A percentile compares a stretch with the other conserved stretches of the same genome.
Evolutionary conservation across 306 rosid genomes (phyloP).

Genomic region (Pueraria montana): DNA sequence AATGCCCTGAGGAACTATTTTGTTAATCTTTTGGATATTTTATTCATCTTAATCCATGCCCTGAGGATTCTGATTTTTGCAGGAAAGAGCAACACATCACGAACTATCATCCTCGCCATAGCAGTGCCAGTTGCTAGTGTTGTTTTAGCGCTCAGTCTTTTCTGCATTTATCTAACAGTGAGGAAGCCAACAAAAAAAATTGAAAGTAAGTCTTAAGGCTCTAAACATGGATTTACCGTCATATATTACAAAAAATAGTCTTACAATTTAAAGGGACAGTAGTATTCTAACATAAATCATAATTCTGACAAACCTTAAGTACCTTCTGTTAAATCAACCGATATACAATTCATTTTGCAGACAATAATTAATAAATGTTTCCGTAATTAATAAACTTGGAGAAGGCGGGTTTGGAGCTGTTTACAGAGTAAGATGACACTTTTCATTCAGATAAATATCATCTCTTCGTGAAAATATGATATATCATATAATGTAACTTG

Average conservation of each 20-base stretch:
- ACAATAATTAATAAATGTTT: too few species aligned
- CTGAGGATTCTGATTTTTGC: conserved; percentile 39
- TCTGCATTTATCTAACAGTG: conserved; percentile 37
- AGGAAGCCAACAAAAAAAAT: conserved; percentile 20
- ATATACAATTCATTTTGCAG: too few species aligned
- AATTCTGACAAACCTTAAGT: too few species aligned
- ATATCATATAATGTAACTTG: neutral
- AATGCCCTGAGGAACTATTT: neutral
- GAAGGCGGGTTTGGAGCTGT: too few species aligned
- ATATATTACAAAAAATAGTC: too few species aligned
- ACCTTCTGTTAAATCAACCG: too few species aligned
- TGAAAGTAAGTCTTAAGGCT: neutral
- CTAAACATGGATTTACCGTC: neutral
- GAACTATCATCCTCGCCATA: conserved; percentile 30
- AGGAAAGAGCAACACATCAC: conserved; percentile 47
- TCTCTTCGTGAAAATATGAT: neutral
- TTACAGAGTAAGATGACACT: neutral
- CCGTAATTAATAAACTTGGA: neutral
- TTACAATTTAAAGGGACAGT: too few species aligned
- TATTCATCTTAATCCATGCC: neutral
- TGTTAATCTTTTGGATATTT: neutral
- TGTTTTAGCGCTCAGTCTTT: too few species aligned
- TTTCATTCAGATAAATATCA: too few species aligned
- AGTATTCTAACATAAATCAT: too few species aligned
- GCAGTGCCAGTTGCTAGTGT: conserved; percentile 37